A percentile compares a stretch with the other conserved stretches of the same genome.
These are phyloP conservation scores for Sphaerulina musiva DNA, from an alignment of 2,329 filamentous ascomycete genomes.

Conservation along the genomic window DNA sequence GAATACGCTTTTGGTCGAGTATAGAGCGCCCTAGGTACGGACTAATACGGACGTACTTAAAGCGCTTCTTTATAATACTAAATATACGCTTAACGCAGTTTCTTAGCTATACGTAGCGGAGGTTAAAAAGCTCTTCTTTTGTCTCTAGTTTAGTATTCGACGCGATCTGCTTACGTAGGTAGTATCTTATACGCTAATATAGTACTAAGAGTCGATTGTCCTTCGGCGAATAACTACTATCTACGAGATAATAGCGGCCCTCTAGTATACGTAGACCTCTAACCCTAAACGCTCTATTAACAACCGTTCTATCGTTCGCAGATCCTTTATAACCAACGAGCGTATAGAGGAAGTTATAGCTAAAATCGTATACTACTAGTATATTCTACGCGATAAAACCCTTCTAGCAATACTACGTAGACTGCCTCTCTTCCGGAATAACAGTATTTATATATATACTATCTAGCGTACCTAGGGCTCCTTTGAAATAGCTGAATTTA, in stretches of 20 bases:
- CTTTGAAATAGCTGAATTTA: not conserved
- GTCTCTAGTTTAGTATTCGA: not conserved
- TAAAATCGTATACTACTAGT: not conserved
- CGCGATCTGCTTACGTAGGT: not conserved
- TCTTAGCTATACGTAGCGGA: not conserved
- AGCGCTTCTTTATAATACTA: constrained; percentile 2
- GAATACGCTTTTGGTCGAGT: not conserved
- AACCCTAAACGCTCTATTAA: not conserved
- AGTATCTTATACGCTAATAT: not conserved
- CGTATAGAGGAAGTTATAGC: not conserved
- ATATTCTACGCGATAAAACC: not conserved
- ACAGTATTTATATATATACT: not conserved
- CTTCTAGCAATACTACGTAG: not conserved
- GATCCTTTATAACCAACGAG: not conserved
- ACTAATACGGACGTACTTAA: not conserved
- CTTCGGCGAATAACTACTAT: not conserved
- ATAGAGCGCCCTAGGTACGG: not conserved
- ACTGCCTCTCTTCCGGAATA: not conserved
- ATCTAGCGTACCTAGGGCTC: not conserved
- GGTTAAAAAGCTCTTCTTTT: constrained; percentile 9
- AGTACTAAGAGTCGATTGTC: not conserved
- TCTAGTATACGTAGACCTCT: not conserved
- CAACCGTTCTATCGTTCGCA: not conserved
- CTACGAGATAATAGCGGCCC: not conserved
- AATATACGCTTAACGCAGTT: constrained; percentile 2